A percentile compares a stretch with the other conserved stretches of the same genome.
phyloP scores from a whole-genome alignment of 768 basidiomycete species.

The Lyophyllum decastes region DNA sequence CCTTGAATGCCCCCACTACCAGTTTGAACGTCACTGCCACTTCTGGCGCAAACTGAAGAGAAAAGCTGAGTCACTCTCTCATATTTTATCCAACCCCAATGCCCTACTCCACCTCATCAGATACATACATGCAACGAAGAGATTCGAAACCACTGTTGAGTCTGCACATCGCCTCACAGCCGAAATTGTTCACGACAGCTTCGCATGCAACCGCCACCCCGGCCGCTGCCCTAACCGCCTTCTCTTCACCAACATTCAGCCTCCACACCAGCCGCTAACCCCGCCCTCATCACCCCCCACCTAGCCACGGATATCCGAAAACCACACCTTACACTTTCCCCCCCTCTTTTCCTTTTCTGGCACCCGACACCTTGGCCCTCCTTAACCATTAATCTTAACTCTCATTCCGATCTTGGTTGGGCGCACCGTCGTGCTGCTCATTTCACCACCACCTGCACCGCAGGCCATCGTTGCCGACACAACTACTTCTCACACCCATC shows the following conservation, averaged over 20 bases:
- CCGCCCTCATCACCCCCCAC: too few relatives aligned
- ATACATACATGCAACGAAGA: conserved; percentile 7
- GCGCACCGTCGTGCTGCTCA: not conserved
- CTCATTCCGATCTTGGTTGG: not conserved
- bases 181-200: too few relatives aligned
- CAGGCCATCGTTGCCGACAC: too few relatives aligned
- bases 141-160: not conserved
- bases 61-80: conserved; percentile 12
- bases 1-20: conserved; percentile 9
- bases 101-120: conserved; percentile 4
- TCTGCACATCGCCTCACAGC: not conserved
- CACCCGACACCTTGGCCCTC: not conserved
- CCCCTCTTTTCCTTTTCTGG: not conserved
- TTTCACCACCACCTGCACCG: not conserved
- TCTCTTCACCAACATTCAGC: too few relatives aligned
- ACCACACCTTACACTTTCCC: not conserved
- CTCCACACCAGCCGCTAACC: too few relatives aligned
- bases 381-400: not conserved
- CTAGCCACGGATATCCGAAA: too few relatives aligned
- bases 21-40: not conserved
- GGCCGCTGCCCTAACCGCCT: too few relatives aligned
- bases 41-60: not conserved
- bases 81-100: not conserved
- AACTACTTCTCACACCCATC: not conserved
- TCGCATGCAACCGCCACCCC: too few relatives aligned